A percentile compares a stretch with the other conserved stretches of the same genome.
phyloP scores from a whole-genome alignment of 805 yeast species.

The Schwanniomyces pseudopolymorphus region DNA sequence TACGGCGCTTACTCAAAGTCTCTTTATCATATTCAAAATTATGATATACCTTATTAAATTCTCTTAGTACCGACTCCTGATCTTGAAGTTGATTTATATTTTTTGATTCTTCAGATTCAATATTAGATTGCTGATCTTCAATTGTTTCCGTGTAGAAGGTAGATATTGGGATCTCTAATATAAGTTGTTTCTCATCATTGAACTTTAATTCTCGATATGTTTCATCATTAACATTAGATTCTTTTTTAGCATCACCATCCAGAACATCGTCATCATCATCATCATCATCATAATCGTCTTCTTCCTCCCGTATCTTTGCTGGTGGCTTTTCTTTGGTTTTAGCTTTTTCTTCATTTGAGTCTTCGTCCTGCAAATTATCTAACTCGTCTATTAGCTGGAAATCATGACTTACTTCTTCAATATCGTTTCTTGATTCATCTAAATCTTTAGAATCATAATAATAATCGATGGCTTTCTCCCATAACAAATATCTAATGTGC shows the following conservation, averaged over 20 bases:
- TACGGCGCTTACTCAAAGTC: constrained; percentile 70
- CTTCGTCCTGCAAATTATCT: constrained; percentile 23
- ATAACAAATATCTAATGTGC: constrained; percentile 63
- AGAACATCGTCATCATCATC: constrained; percentile 18
- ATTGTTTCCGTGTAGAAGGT: constrained; percentile 14
- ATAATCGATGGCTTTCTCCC: constrained; percentile 67
- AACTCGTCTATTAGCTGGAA: constrained; percentile 33
- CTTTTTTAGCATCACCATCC: constrained; percentile 8
- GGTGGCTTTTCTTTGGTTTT: constrained; percentile 4
- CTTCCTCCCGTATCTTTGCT: constrained; percentile 31
- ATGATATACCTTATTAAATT: constrained; percentile 72
- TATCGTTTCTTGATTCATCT: constrained; percentile 16
- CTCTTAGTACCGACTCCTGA: constrained; percentile 50
- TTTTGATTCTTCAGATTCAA: constrained; percentile 3
- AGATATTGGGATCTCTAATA: constrained; percentile 35
- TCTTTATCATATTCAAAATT: constrained; percentile 75
- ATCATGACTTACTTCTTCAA: constrained; percentile 36
- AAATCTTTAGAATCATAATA: constrained; percentile 28
- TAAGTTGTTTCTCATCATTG: constrained; percentile 29
- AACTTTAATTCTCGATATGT: constrained; percentile 8
- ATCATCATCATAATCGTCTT: constrained; percentile 35
- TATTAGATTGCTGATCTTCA: constrained; percentile 7
- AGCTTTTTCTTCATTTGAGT: constrained; percentile 6
- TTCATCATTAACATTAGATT: constrained; percentile 5
- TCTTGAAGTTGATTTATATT: constrained; percentile 27